These are phyloP conservation scores for Penicillium fuscoglaucum DNA, from an alignment of 2,329 filamentous ascomycete genomes.

Conservation along the genomic window DNA sequence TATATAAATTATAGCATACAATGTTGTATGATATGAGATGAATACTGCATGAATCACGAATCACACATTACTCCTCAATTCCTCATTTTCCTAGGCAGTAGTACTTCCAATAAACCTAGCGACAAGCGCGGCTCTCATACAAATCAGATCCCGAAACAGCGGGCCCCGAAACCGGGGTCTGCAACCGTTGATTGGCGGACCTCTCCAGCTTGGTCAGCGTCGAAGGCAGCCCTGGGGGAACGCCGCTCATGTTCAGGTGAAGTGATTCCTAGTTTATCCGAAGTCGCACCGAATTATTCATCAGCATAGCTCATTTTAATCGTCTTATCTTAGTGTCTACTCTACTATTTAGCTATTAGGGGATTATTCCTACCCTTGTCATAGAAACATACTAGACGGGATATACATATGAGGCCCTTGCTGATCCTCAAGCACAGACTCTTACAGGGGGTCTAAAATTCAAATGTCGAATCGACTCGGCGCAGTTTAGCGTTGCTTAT, in stretches of 20 bases:
- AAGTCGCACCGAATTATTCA: neutral
- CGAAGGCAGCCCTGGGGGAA: neutral
- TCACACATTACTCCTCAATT: neutral
- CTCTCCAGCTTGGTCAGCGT: neutral
- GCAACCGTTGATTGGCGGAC: neutral
- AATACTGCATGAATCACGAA: conserved; percentile 2
- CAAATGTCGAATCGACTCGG: neutral
- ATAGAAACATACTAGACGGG: neutral
- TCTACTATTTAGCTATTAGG: neutral
- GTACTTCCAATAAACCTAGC: neutral
- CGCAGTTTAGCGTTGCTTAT: neutral
- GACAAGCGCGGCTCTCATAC: conserved; percentile 5
- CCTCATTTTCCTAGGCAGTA: neutral
- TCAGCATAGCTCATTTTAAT: neutral
- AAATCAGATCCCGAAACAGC: neutral
- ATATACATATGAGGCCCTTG: neutral
- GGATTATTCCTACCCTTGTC: neutral
- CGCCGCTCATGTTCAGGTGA: neutral
- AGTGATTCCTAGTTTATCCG: neutral
- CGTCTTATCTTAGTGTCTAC: neutral
- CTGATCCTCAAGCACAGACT: neutral
- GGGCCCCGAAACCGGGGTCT: neutral
- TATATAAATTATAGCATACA: neutral
- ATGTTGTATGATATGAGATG: neutral
- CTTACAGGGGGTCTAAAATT: neutral